Percentiles rank a stretch among this genome's conserved stretches.
Evolutionary conservation across 176 grass and related monocot genomes (phyloP).

Genomic region (Saccharum spontaneum): DNA sequence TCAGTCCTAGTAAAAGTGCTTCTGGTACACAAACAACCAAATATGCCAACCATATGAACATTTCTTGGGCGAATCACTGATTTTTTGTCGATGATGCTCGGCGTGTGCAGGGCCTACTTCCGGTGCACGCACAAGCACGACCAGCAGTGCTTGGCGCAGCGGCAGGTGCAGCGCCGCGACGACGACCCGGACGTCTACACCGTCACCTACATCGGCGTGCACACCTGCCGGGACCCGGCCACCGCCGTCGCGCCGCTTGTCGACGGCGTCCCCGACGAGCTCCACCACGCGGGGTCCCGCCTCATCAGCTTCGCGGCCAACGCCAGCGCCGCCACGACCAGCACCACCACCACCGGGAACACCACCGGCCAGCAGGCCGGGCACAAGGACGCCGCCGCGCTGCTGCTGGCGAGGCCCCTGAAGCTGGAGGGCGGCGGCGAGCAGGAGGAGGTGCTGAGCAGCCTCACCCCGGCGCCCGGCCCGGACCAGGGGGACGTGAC

Average conservation of each 20-base stretch:
- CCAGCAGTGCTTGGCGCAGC: conserved; percentile 61
- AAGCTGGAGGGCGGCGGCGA: conserved; percentile 39
- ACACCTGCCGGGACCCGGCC: conserved; percentile 65
- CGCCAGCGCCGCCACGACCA: background rate
- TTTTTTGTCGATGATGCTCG: background rate
- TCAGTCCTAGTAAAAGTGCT: too few species aligned
- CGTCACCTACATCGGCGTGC: conserved; percentile 71
- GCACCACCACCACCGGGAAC: conserved; percentile 7
- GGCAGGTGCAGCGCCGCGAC: conserved; percentile 68
- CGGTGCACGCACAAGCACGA: conserved; percentile 88
- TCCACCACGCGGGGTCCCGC: conserved; percentile 21
- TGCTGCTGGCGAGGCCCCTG: background rate
- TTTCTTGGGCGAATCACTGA: conserved; percentile 7
- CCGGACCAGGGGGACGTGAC: conserved; percentile 68
- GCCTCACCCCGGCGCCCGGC: conserved; percentile 34
- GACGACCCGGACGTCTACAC: conserved; percentile 29
- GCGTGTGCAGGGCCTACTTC: conserved; percentile 66
- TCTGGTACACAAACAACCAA: too few species aligned
- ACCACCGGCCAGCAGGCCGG: too few species aligned
- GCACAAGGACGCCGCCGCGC: too few species aligned
- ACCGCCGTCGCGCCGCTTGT: conserved; percentile 17
- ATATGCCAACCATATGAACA: background rate
- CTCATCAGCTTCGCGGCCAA: conserved; percentile 52
- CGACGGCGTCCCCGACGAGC: background rate
- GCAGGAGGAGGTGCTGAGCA: conserved; percentile 66